Evolutionary conservation across 2,329 filamentous ascomycete species (phyloP), one percentile per base, ranked within the genome.

Genomic region (Neopestalotiopsis sp.): DNA sequence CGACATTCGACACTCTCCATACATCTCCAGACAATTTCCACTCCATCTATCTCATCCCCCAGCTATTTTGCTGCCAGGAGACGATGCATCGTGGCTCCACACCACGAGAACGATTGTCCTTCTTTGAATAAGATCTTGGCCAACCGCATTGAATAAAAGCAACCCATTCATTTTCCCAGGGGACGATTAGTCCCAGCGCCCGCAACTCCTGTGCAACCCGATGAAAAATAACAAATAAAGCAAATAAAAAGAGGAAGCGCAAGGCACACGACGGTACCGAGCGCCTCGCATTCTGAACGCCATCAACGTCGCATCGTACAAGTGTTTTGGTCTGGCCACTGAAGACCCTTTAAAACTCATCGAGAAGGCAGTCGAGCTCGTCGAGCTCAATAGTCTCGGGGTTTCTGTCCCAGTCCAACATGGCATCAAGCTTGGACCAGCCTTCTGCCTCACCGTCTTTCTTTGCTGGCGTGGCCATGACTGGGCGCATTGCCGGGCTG

Each of bases 311-410:
- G 42, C 30, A 60, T 67, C 56, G 56, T 69, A 69, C 68, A 69
- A 67, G 4, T 59, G 17, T n/a, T 20, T 70, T n/a, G 24, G 38
- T 14, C 4, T 49, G 28, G 6, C 24, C 9, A 34, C 10, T 12
- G 1, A 57, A 14, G 42, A 49, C 64, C 56, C 32, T 70, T 86
- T 82, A 94, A 79, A 90, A 94, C 73, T 89, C 91, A 77, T 93
- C 91, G 75, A 98, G 89, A 78, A 98, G 88, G 74, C 92, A 90
- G 77, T 98, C 95, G 30, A 98, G 90, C 84, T 99, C 96, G 61
- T 97, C 94, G 63, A 98, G 89, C 79, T 97, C 94, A 74, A 98
- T 91, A 72, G 90, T 92, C 83, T 98, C 96, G 1, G 95, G 94
- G 78, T 91, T 94, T 78, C 87, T 87, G 76, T 92, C 91, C 82